These are phyloP conservation scores for Exophiala bonariae DNA, from an alignment of 2,329 filamentous ascomycete species.

Conservation along the genomic window DNA sequence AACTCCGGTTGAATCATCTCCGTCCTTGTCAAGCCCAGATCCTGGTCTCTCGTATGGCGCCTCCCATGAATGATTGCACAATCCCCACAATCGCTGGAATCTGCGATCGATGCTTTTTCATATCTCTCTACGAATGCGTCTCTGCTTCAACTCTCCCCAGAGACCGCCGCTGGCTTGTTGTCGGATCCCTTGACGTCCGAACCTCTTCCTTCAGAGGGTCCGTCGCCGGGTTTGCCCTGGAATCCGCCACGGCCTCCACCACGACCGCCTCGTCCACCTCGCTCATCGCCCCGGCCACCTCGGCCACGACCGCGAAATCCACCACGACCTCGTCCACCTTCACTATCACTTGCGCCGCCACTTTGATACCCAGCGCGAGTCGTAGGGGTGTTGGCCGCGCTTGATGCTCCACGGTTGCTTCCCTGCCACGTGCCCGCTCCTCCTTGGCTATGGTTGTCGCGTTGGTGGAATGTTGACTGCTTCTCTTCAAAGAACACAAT, in stretches of 20 bases:
- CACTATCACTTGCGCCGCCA: conserved; percentile 75
- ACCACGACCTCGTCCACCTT: conserved; percentile 62
- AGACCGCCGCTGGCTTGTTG: conserved; percentile 23
- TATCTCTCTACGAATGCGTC: conserved; percentile 4
- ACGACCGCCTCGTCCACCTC: conserved; percentile 56
- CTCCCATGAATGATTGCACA: conserved; percentile 21
- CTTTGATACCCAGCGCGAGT: conserved; percentile 77
- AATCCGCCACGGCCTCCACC: conserved; percentile 60
- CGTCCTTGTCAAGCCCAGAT: conserved; percentile 11
- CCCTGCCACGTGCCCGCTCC: conserved; percentile 59
- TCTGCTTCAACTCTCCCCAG: conserved; percentile 17
- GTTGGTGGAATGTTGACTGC: conserved; percentile 45
- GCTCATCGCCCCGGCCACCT: conserved; percentile 54
- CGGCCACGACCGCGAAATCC: conserved; percentile 60
- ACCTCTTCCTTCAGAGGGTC: conserved; percentile 43
- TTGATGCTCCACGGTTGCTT: conserved; percentile 63
- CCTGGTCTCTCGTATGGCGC: conserved; percentile 20
- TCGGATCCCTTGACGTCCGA: conserved; percentile 37
- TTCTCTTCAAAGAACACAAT: conserved; percentile 80
- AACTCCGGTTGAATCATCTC: conserved; percentile 15
- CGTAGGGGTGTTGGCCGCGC: conserved; percentile 53
- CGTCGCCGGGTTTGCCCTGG: conserved; percentile 59
- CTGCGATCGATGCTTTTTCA: conserved; percentile 1
- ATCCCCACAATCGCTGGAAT: conserved; percentile 17
- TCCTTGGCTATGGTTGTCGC: conserved; percentile 33